Evolutionary conservation across 371 early-diverging fungal genomes (phyloP).

Genomic region (Zancudomyces culisetae): DNA sequence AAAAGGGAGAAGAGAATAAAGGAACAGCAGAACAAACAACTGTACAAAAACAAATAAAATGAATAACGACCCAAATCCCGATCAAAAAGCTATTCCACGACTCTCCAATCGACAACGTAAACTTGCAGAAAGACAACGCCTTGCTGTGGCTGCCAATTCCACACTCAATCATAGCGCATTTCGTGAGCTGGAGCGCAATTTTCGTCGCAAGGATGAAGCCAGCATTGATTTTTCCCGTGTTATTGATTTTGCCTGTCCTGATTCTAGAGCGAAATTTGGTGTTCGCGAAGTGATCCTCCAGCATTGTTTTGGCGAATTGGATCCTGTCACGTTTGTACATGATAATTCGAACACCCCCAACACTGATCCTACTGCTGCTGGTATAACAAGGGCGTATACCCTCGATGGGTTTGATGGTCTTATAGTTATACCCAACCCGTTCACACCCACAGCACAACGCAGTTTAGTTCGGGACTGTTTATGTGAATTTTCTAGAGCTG

Average conservation of each 20-base stretch:
- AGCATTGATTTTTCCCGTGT: conserved; percentile 33
- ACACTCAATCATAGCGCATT: not conserved
- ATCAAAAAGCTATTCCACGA: too few relatives aligned
- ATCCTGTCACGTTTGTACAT: not conserved
- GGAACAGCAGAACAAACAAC: too few relatives aligned
- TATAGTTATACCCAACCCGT: conserved; percentile 51
- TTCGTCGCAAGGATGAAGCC: not conserved
- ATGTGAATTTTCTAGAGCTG: conserved; percentile 34
- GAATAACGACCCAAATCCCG: too few relatives aligned
- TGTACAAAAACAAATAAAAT: too few relatives aligned
- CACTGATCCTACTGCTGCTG: not conserved
- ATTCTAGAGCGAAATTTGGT: conserved; percentile 3
- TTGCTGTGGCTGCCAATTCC: not conserved
- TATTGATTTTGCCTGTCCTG: conserved; percentile 28
- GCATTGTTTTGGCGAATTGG: not conserved
- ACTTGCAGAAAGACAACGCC: not conserved
- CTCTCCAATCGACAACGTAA: conserved; percentile 1
- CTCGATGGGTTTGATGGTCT: conserved; percentile 13
- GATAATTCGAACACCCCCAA: not conserved
- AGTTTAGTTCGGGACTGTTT: conserved; percentile 39
- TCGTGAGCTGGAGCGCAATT: conserved; percentile 1
- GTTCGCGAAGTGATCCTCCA: not conserved
- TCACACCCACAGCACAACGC: conserved; percentile 45
- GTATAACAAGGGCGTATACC: not conserved
- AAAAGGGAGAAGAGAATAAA: too few relatives aligned